Base-by-base conservation (phyloP, 2,329 filamentous ascomycete genomes). In the Phaeosphaeria sp. region DNA sequence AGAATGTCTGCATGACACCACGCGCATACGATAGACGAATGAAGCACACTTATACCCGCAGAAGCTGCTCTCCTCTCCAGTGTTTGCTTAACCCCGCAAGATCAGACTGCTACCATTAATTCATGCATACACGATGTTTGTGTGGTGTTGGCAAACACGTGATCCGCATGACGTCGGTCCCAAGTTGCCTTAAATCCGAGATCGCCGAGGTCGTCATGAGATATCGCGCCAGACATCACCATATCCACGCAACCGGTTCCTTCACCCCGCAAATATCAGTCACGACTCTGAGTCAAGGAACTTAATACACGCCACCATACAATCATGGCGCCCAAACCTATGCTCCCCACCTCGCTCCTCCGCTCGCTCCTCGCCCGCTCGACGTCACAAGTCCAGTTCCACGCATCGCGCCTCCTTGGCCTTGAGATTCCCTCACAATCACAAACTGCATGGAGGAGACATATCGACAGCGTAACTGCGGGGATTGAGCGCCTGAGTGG, bases 161-260 rank as follows among this genome's bases (percentile, higher is more conserved):
- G 49, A n/a, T 27, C 57, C 60, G 47, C 59, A 60, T 68, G 66
- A 69, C 65, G 65, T 69, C 66, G 66, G 65, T 44, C 50, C 57
- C 65, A 60, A 68, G 56, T 51, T 44, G 17, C 43, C 51, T 49
- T 59, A 64, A 50, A 55, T 58, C 66, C 66, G 67, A 68, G 60
- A 45, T 36, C 8, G 30, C 30, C 30, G 30, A 36, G 15, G n/a
- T 36, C 30, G 30, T 36, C 30, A 36, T 36, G 30, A 36, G 30
- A 36, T 36, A 36, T 13, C 15, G 30, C 30, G 3, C 30, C 55
- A 42, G 33, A 57, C 55, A 58, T 60, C 49, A 49, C 15, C 57
- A 55, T 50, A 57, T 47, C 56, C 60, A 59, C 52, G 50, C 39
- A 18, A 27, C 21, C 25, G 25, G 20, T 51, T 27, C 49, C 17